These are phyloP conservation scores for Magnolia changhungtana DNA, from an alignment of 164 flowering plant species.

Conservation along the genomic window DNA sequence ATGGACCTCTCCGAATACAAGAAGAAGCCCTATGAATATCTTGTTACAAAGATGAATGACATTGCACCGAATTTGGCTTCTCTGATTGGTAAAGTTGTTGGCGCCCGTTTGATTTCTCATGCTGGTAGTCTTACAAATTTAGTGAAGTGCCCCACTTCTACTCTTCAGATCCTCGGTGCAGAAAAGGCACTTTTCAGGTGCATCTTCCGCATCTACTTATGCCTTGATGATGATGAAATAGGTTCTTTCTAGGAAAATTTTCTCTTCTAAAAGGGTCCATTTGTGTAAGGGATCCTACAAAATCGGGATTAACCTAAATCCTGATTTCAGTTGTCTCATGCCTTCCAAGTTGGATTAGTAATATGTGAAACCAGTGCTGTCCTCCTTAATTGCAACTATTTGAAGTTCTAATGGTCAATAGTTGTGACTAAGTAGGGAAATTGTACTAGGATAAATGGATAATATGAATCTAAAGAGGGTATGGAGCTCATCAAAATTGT, in stretches of 20 bases:
- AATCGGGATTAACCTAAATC: too few species aligned
- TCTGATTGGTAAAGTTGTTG: conserved; percentile 91
- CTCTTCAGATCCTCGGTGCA: conserved; percentile 99
- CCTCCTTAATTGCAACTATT: too few species aligned
- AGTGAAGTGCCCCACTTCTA: conserved; percentile 98
- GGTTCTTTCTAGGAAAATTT: not conserved
- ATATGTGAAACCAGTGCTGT: too few species aligned
- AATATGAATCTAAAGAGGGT: too few species aligned
- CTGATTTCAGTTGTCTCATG: too few species aligned
- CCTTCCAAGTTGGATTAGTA: too few species aligned
- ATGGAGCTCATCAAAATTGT: too few species aligned
- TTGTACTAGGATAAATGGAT: too few species aligned
- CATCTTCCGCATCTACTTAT: not conserved
- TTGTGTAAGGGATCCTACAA: too few species aligned
- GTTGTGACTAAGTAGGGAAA: too few species aligned
- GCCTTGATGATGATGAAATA: not conserved
- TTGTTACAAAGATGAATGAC: conserved; percentile 90
- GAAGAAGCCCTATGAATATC: conserved; percentile 78
- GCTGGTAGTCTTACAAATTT: conserved; percentile 98
- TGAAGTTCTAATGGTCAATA: too few species aligned
- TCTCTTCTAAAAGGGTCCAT: not conserved
- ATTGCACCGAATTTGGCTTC: conserved; percentile 98
- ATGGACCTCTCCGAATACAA: conserved; percentile 90
- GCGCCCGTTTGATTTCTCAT: conserved; percentile 96
- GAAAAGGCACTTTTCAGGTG: too few species aligned